Conservation (phyloP, 495 filamentous ascomycete species). For the Lindgomyces ingoldianus region DNA sequence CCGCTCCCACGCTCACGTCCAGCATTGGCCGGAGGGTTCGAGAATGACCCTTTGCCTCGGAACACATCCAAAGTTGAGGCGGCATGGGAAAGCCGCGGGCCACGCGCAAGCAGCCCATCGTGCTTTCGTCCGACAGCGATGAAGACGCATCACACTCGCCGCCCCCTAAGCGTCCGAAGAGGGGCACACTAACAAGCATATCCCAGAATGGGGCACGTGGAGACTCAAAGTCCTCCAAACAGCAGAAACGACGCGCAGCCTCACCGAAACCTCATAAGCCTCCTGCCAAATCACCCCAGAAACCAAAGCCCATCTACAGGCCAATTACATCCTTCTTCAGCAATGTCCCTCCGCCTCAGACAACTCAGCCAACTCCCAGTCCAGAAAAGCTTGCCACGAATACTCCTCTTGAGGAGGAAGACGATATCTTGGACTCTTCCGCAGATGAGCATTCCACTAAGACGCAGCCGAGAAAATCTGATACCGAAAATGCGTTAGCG, state of each 20-base stretch:
- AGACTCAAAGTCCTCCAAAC: slow-evolving; percentile 9
- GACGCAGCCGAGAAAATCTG: slow-evolving; percentile 1
- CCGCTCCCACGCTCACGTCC: slow-evolving; percentile 8
- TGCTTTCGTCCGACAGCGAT: slow-evolving; percentile 52
- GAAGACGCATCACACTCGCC: slow-evolving; percentile 25
- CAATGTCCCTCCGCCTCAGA: slow-evolving; percentile 40
- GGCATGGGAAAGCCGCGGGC: slow-evolving; percentile 50
- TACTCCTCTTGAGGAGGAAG: slow-evolving; percentile 39
- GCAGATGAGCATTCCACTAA: slow-evolving; percentile 33
- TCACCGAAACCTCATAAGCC: slow-evolving; percentile 21
- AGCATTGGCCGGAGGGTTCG: slow-evolving; percentile 15
- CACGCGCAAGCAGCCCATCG: slow-evolving; percentile 51
- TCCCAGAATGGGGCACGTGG: slow-evolving; percentile 17
- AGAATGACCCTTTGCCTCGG: slow-evolving; percentile 25
- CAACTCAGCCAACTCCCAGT: slow-evolving; percentile 35
- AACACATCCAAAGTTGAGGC: slow-evolving; percentile 13
- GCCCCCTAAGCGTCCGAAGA: slow-evolving; percentile 35
- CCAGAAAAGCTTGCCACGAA: slow-evolving; percentile 25
- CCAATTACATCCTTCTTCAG: slow-evolving; percentile 51
- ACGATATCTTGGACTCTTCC: slow-evolving; percentile 50
- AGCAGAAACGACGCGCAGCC: slow-evolving; percentile 3
- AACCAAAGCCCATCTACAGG: slow-evolving; percentile 38
- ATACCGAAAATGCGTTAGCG: slow-evolving; percentile 27
- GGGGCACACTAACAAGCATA: slow-evolving; percentile 15
- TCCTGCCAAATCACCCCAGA: slow-evolving; percentile 21